Evolutionary conservation across 345 rosid genomes (phyloP), one percentile per base, ranked within the genome.

Genomic region (Euphorbia lathyris): DNA sequence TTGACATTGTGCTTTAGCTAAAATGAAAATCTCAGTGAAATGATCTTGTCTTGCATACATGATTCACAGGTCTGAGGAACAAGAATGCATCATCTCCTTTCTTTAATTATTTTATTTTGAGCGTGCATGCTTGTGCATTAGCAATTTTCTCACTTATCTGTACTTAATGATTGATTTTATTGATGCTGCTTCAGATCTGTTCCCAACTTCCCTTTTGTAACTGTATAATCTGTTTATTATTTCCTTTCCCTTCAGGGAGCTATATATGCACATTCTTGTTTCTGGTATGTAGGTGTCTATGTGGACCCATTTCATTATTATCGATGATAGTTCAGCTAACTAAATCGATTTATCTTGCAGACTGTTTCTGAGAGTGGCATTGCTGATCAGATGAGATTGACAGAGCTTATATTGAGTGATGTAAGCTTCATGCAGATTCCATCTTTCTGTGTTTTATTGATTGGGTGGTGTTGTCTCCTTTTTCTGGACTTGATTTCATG

Each of bases 351-450:
- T 76, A 23, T 58, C 30, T 74, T 84, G 78, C 84, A 90, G 96
- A 90, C 89, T 79, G 82, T 96, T 75, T 83, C 86, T 55, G 98
- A 96, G 76, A 84, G 93, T 80, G 90, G 96, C 75, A 79, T 92
- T 82, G 86, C 91, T n/a, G 97, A 92, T 85, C 98, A 96, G 78
- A 90, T 86, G 78, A 87, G 89, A 67, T 77, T 96, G 83, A 82
- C 85, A 16, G 99, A 96, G 67, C 85, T 83, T 72, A 70, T 94
- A 57, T 58, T 90, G 77, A 86, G 81, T 68, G 96, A 92, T 84
- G 99, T 95, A 88, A 78, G 90, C 69, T 77, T 72, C 72, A 36
- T 59, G 20, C 65, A 57, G 19, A n/a, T 59, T 64, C 20, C 43
- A n/a, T 12, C 52, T 11, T n/a, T 63, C 22, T 32, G 23, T 45